Evolutionary conservation across 805 yeast species (phyloP).

Genomic region (Komagataella populi): DNA sequence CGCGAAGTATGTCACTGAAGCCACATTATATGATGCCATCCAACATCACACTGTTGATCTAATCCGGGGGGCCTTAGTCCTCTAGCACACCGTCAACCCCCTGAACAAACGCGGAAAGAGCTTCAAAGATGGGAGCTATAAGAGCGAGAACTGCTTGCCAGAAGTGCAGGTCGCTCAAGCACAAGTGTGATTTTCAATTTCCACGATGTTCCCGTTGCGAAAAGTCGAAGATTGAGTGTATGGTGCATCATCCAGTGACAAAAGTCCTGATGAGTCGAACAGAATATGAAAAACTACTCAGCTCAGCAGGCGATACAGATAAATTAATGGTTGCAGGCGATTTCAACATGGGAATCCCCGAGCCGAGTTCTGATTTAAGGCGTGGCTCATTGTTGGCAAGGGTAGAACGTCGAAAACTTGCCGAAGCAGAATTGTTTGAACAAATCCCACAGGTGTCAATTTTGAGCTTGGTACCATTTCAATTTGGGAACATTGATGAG

Average conservation of each 20-base stretch:
- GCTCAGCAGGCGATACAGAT: neutral
- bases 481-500: neutral
- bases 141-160: slow-evolving; percentile 10
- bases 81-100: neutral
- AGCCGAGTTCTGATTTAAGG: neutral
- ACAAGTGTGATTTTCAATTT: slow-evolving; percentile 10
- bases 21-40: neutral
- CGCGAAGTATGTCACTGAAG: neutral
- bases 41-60: neutral
- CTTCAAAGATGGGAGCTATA: slow-evolving; percentile 4
- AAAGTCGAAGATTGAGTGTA: slow-evolving; percentile 7
- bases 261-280: slow-evolving; percentile 3
- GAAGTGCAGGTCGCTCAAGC: slow-evolving; percentile 12
- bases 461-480: neutral
- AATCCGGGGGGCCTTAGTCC: neutral
- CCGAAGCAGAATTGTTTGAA: neutral
- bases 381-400: neutral
- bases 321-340: neutral
- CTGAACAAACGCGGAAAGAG: neutral
- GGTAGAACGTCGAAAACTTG: neutral
- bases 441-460: neutral
- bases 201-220: slow-evolving; percentile 12
- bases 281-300: neutral
- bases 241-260: slow-evolving; percentile 9
- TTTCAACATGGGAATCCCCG: neutral